These are phyloP conservation scores for Citrus unshiu DNA, from an alignment of 345 rosid species.

Conservation along the genomic window DNA sequence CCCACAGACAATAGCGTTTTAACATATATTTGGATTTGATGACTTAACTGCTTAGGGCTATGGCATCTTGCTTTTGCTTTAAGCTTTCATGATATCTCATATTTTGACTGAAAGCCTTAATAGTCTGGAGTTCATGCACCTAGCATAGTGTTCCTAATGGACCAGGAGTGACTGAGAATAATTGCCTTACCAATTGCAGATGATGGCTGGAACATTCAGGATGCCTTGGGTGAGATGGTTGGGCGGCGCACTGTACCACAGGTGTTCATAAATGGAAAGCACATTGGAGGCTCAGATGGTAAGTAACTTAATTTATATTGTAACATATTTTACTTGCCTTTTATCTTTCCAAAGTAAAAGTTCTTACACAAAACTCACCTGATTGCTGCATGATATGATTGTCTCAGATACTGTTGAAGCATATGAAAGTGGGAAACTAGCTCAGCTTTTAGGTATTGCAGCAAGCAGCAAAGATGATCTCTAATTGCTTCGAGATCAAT, in stretches of 20 bases:
- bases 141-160: not conserved
- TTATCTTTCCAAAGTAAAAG: not conserved
- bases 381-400: not conserved
- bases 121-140: not conserved
- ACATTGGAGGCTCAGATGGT: conserved; percentile 96
- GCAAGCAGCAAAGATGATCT: conserved; percentile 35
- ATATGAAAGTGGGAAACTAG: conserved; percentile 61
- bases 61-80: not conserved
- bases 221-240: conserved; percentile 54
- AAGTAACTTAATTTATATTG: conserved; percentile 33
- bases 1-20: not conserved
- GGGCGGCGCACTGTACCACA: conserved; percentile 91
- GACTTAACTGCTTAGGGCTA: not conserved
- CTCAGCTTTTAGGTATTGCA: conserved; percentile 58
- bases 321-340: not conserved
- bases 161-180: not conserved
- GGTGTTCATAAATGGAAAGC: conserved; percentile 80
- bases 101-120: not conserved
- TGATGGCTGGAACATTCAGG: conserved; percentile 69
- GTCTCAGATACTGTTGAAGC: conserved; percentile 77
- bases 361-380: not conserved
- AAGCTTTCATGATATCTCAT: not conserved
- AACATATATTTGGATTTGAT: not conserved
- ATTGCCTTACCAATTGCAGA: conserved; percentile 38
- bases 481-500: conserved; percentile 16